Evolutionary conservation across 352 stramenopile genomes (phyloP), one percentile per base, ranked within the genome.

Genomic region (Hyaloperonospora brassicae): DNA sequence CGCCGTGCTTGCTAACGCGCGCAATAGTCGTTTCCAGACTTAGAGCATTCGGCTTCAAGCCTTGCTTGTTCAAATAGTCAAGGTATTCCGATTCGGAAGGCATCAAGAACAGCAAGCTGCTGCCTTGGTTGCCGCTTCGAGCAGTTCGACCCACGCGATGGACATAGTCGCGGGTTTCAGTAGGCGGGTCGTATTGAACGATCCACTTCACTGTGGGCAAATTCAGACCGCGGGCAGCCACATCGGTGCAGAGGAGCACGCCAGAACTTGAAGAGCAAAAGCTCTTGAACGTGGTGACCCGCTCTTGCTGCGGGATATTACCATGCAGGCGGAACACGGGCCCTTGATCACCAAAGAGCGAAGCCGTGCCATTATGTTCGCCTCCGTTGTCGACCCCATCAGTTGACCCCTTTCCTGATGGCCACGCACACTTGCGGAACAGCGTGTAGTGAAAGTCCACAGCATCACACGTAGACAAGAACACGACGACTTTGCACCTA

Each of bases 101-200:
- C 70, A 98, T 84, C 46, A 99, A 65, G 65, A 99, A 98, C 13
- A 99, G 64, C 22, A 98, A 60, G 69, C 95, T 96, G 64, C 95
- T 95, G 25, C 97, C 97, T 40, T 91, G 60, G 59, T 99, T 99
- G 36, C 97, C 97, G 50, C 95, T 97, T 66, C 97, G 93, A 8
- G 97, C 97, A 38, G 97, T 99, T 66, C 97, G 94, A 36, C 97
- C 97, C 61, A 99, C 98, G 59, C 97, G 86, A 78, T 99, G 97
- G 10, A 99, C 96, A 71, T 99, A 99, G 70, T 98, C 92, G 47
- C 98, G 95, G 36, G 97, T 98, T 76, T 98, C 98, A 31, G 89
- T 98, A 12, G 97, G 95, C 34, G 97, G 87, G 69, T 99, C 96
- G 73, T 98, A 99, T 63, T 99, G 98, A 39, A 99, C 91, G 73